Evolutionary conservation across 768 basidiomycete genomes (phyloP), one percentile per base, ranked within the genome.

Genomic region (Boletus rufocinnamomeus): DNA sequence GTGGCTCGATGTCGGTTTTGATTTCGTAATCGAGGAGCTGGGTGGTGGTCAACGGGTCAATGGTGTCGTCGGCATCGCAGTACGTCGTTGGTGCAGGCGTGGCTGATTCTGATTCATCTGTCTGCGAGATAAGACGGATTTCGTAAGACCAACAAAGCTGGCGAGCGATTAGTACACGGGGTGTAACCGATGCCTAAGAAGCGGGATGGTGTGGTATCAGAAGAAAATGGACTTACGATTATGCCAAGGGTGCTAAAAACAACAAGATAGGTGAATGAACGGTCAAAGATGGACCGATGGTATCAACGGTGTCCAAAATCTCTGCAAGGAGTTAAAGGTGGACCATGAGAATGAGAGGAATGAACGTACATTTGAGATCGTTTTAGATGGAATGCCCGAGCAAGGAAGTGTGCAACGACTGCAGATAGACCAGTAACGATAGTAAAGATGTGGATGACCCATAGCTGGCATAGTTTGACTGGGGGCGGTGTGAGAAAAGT

Each of bases 231-330:
- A 81, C 88, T 65, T 67, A 94, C 91, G 67, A 98, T 85, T 93
- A 96, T 96, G 45, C 97, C 97, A 34, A 98, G 80, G 0, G 95
- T 97, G 58, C 91, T 94, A 72, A 95, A 95, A 23, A 98, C 79
- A 8, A 97, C 92, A 46, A 96, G 82, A 68, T 96, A 95, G 0
- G 89, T 90, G 56, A 96, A 76, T 0, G 92, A 93, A 11, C 96
- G 83, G 32, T 95, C 95, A 32, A 98, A 82, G n/a, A n/a, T n/a
- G 27, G 27, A 4, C 2, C 27, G 27, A 4, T 27, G 27, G 27
- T 27, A 27, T 95, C 82, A 63, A 84, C 81, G 67, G 84, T 90
- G 70, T 98, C 95, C 88, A 62, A 92, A 93, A 53, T 82, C 86
- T 69, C 90, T 91, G 27, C 4, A 4, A 27, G 27, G 4, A 4